phyloP scores from a whole-genome alignment of 208 protist genomes.

The Leptomonas seymouri region DNA sequence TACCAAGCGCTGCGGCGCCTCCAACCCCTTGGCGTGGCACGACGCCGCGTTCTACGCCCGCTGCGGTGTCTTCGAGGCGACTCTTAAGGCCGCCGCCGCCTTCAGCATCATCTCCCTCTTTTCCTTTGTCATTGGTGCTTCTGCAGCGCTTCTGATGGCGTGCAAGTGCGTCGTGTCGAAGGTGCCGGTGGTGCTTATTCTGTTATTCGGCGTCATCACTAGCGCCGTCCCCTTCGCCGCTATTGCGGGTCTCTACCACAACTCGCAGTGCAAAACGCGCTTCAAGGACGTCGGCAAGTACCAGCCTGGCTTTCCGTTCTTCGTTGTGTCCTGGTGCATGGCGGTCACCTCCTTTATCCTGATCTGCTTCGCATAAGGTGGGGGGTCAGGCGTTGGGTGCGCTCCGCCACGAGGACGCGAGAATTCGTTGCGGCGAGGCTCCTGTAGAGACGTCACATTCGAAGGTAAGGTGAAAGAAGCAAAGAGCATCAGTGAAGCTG shows the following conservation, averaged over 20 bases:
- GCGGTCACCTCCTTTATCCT: slow-evolving; percentile 38
- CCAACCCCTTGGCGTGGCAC: slow-evolving; percentile 29
- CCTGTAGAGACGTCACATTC: neutral
- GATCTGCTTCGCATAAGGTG: slow-evolving; percentile 26
- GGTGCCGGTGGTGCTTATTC: slow-evolving; percentile 30
- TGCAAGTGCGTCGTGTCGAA: slow-evolving; percentile 38
- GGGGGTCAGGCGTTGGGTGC: neutral
- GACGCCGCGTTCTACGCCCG: slow-evolving; percentile 25
- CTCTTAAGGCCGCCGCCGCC: slow-evolving; percentile 36
- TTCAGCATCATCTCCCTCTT: slow-evolving; percentile 38
- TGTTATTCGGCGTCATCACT: slow-evolving; percentile 32
- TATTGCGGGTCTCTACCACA: slow-evolving; percentile 38
- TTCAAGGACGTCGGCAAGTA: slow-evolving; percentile 30
- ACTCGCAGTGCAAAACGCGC: slow-evolving; percentile 31
- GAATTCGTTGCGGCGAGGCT: neutral
- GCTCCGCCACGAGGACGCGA: too few relatives aligned
- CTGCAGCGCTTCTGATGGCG: slow-evolving; percentile 9
- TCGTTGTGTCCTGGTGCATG: slow-evolving; percentile 32
- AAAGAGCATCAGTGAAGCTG: neutral
- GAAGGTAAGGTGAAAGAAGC: neutral
- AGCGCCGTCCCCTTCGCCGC: slow-evolving; percentile 30
- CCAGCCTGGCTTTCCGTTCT: slow-evolving; percentile 36
- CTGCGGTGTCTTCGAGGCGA: slow-evolving; percentile 41
- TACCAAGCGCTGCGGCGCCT: slow-evolving; percentile 30
- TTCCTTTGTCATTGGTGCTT: slow-evolving; percentile 27